Base-by-base conservation (phyloP, 768 basidiomycete genomes). In the Myochromella boudieri region DNA sequence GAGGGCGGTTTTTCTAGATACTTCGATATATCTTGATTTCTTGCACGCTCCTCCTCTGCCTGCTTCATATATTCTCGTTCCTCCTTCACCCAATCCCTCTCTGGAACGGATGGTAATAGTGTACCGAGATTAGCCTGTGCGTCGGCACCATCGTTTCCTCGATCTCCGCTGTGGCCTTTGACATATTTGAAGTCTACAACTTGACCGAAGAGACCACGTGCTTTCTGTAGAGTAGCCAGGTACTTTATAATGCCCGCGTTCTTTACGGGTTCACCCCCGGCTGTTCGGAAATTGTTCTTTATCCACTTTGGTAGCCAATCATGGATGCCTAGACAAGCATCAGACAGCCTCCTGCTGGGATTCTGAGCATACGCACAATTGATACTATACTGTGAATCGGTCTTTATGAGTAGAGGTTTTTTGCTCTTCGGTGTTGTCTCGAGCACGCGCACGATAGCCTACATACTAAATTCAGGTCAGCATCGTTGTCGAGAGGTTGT, bases 71-170 rank as follows among this genome's bases (percentile, higher is more conserved):
- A 43, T n/a, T 52, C 50, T 42, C 50, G 29, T 41, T 69, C 62
- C 25, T 68, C 51, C n/a, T 46, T 42, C 0, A 63, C 67, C 88
- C 87, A 92, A 53, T 90, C 77, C 37, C 73, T 72, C 27, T 91
- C 87, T 4, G 60, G 57, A 1, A 68, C 48, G 14, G 33, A 48
- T 0, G 72, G 68, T 42, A 72, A 48, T 8, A 58, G 53, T 8
- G 75, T 63, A 2, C 91, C 91, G 4, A 64, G 25, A 47, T 81
- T 85, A 3, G 91, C 91, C 46, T 84, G 75, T 11, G 51, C 57
- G 61, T 97, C 95, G 2, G 95, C 95, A 33, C 79, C 84, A 43
- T 97, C 94, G 60, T 97, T 97, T 1, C 95, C 95, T 43, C 67
- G 68, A 22, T 81, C 71, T 0, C 92, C 92, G 8, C 70, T 72